Conservation (phyloP, 2,329 filamentous ascomycete species). For the Escovopsis sp. region DNA sequence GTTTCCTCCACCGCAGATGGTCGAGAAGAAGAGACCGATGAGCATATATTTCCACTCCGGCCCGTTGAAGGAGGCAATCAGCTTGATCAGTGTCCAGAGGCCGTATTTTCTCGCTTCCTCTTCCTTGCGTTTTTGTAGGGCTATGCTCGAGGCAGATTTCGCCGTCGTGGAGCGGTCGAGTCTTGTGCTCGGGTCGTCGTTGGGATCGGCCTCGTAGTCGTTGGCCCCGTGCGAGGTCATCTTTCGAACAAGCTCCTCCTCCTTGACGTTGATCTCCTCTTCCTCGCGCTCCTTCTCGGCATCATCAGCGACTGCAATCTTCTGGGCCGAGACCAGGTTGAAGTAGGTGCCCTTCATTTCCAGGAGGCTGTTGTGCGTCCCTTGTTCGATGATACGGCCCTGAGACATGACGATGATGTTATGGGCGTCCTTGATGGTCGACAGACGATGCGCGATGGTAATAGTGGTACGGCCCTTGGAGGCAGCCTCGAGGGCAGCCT, state of each 20-base stretch:
- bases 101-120: slow-evolving; percentile 45
- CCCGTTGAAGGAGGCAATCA: slow-evolving; percentile 69
- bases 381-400: slow-evolving; percentile 79
- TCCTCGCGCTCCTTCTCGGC: slow-evolving; percentile 34
- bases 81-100: slow-evolving; percentile 60
- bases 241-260: slow-evolving; percentile 36
- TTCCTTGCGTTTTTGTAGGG: slow-evolving; percentile 38
- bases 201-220: slow-evolving; percentile 36
- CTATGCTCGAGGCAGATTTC: slow-evolving; percentile 53
- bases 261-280: slow-evolving; percentile 31
- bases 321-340: slow-evolving; percentile 77
- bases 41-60: slow-evolving; percentile 58
- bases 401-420: slow-evolving; percentile 89
- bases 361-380: slow-evolving; percentile 69
- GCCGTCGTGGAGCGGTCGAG: slow-evolving; percentile 39
- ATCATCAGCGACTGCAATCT: slow-evolving; percentile 51
- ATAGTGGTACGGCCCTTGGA: slow-evolving; percentile 83
- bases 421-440: slow-evolving; percentile 84
- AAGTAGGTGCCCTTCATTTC: slow-evolving; percentile 59
- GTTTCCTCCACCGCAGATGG: slow-evolving; percentile 70
- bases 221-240: slow-evolving; percentile 23
- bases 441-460: slow-evolving; percentile 86
- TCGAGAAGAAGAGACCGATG: slow-evolving; percentile 56
- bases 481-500: slow-evolving; percentile 78
- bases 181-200: slow-evolving; percentile 45